Evolutionary conservation across 2,329 filamentous ascomycete species (phyloP), one percentile per base, ranked within the genome.

Genomic region (Didymella exigua): DNA sequence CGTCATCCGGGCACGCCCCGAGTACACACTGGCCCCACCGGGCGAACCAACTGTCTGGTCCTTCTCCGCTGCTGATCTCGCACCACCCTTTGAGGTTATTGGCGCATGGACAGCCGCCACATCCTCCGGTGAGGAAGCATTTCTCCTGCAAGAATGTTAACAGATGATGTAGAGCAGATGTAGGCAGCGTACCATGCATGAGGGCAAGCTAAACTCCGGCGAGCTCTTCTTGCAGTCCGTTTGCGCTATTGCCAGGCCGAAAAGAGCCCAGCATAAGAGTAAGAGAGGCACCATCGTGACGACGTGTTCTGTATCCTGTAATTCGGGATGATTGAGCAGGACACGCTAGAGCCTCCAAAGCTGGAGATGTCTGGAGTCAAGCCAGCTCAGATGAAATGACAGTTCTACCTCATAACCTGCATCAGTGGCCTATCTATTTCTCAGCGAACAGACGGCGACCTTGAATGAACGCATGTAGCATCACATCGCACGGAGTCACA

Each of bases 61-160:
- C 49, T 7, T 29, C 18, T 4, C 33, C 33, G 9, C 43, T 16
- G 16, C 30, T 42, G 7, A 27, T 33, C 18, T 47, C 36, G 6
- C 49, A 53, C 49, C 49, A 53, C 9, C 36, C 43, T 14, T 37
- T 53, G 5, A 53, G 29, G 29, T 53, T 42, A 6, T 53, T 23
- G 7, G 36, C n/a, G 11, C 49, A 53, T 2, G 37, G 29, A 6
- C 49, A 47, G 5, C 16, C 7, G 2, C 18, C 6, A 8, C 44
- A 54, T 4, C 18, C 26, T 4, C 23, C 14, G 4, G 30, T 43
- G 7, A 10, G 18, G n/a, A 54, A 43, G 11, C 44, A 54, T 4
- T 26, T 3, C 10, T 44, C 30, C 38, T 49, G 14, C 29, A 5
- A 19, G 2, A 5, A 0, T 11, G n/a, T 49, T 16, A 54, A 11